Percentiles rank a stretch among this genome's conserved stretches.
Conservation (phyloP, 306 rosid species). For the Sicyos baderoa region DNA sequence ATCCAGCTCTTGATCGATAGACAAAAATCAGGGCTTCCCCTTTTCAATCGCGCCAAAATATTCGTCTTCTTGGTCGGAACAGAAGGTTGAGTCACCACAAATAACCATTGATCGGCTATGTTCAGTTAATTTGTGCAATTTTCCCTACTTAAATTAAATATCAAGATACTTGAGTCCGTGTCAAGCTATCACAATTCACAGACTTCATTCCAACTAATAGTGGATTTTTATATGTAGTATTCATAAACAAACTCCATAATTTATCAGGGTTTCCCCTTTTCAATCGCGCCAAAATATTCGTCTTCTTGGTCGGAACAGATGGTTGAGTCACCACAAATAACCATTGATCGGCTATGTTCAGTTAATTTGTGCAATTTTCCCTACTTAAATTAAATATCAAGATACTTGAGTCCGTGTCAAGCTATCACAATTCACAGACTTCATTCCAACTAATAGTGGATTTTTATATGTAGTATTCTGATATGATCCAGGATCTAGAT, state of each 20-base stretch:
- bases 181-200: not conserved
- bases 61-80: too few relatives aligned
- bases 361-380: not conserved
- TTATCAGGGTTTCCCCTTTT: too few relatives aligned
- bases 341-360: too few relatives aligned
- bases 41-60: too few relatives aligned
- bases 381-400: not conserved
- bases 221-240: not conserved
- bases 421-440: not conserved
- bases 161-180: not conserved
- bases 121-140: not conserved
- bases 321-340: too few relatives aligned
- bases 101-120: too few relatives aligned
- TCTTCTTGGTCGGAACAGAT: too few relatives aligned
- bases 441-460: not conserved
- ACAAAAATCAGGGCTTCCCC: too few relatives aligned
- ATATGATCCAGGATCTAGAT: too few relatives aligned
- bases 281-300: too few relatives aligned
- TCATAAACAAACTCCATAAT: not conserved
- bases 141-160: not conserved
- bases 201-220: not conserved
- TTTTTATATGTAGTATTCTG: not conserved
- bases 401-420: not conserved
- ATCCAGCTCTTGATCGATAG: too few relatives aligned
- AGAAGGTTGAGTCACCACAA: too few relatives aligned